Base-by-base conservation (phyloP, 2,329 filamentous ascomycete species). In the Aspergillus melleus region DNA sequence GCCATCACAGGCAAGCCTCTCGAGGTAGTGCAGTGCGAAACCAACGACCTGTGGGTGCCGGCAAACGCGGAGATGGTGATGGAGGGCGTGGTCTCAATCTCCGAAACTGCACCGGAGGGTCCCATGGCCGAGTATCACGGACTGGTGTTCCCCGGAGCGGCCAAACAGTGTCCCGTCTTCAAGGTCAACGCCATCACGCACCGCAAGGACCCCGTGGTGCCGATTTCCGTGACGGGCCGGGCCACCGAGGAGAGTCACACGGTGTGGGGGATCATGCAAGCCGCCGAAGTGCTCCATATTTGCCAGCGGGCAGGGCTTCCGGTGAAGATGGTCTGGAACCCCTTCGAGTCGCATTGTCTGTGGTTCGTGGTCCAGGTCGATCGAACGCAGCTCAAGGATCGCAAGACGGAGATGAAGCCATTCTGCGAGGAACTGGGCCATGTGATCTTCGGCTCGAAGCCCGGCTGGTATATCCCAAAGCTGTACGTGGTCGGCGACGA, bases 41-140 rank as follows among this genome's bases (percentile, higher is more conserved):
- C 65, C 14, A 68, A 65, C 42, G 60, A 63, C 46, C 55, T 67
- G 16, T 51, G 49, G 8, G 64, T 68, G 14, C 66, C 66, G 6
- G 62, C 65, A 2, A 61, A 67, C 47, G 61, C 65, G 8, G 66
- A 67, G 49, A 61, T 67, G 39, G 61, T 68, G 11, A 29, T 68
- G 12, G 66, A 68, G 46, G 66, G 66, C 16, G 55, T 42, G 5
- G 61, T 65, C 29, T 64, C 61, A 3, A 64, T 61, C 14, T 58
- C 55, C 19, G 59, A 68, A 26, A 60, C 55, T 12, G 66, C 59
- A 2, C 42, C 49, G 6, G 66, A 68, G 52, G 65, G 66, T 11
- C 66, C 65, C 26, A 66, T 67, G 62, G 59, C 53, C 14, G 65
- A 68, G 55, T 66, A 66, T 52, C 65, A 68, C 47, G 65, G 66